A percentile compares a stretch with the other conserved stretches of the same genome.
These are phyloP conservation scores for Mycena belliarum DNA, from an alignment of 768 basidiomycete genomes.

Conservation along the genomic window DNA sequence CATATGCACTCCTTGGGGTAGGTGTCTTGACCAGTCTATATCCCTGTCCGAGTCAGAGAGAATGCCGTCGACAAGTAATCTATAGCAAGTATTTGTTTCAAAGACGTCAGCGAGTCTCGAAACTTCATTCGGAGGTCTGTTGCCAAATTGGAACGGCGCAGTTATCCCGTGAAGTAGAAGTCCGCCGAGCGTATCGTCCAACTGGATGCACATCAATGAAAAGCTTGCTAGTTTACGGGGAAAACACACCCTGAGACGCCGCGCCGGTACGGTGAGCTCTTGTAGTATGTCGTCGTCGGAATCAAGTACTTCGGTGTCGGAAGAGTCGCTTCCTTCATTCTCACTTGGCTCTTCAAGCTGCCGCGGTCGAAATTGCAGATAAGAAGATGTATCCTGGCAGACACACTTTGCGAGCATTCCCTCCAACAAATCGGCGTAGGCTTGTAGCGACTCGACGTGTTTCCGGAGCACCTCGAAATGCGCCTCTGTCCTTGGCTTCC, in stretches of 20 bases:
- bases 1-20: slow-evolving; percentile 6
- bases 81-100: slow-evolving; percentile 7
- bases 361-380: slow-evolving; percentile 12
- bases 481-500: slow-evolving; percentile 13
- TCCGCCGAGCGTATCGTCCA: slow-evolving; percentile 12
- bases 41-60: not conserved
- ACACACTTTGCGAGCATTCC: slow-evolving; percentile 8
- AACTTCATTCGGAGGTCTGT: not conserved
- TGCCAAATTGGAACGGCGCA: not conserved
- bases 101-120: not conserved
- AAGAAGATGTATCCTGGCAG: slow-evolving; percentile 14
- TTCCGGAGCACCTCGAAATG: slow-evolving; percentile 21
- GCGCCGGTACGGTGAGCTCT: slow-evolving; percentile 13
- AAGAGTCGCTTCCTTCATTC: not conserved
- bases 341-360: not conserved
- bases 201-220: not conserved
- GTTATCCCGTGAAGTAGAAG: slow-evolving; percentile 8
- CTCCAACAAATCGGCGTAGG: slow-evolving; percentile 7
- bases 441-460: slow-evolving; percentile 11
- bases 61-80: slow-evolving; percentile 14
- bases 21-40: slow-evolving; percentile 20
- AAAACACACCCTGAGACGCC: slow-evolving; percentile 15
- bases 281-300: slow-evolving; percentile 19
- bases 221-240: not conserved
- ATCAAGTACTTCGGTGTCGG: not conserved